phyloP scores from a whole-genome alignment of 1,139 yeast genomes.

The Sugiyamaella sp. region DNA sequence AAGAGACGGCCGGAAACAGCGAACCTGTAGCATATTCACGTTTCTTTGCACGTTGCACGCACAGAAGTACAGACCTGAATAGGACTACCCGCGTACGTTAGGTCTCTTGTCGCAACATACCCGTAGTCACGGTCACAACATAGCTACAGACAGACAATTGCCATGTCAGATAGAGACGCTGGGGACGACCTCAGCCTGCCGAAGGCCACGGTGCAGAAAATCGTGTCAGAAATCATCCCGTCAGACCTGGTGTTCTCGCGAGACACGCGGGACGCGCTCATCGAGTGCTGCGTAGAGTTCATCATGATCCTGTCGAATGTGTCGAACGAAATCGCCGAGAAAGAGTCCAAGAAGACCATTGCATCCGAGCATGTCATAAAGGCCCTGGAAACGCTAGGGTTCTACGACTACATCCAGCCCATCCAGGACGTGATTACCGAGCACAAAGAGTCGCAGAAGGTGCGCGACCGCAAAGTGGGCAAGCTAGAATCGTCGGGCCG shows the following conservation, averaged over 20 bases:
- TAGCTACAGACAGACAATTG: not conserved
- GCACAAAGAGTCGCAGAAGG: slow-evolving; percentile 79
- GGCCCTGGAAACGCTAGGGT: slow-evolving; percentile 88
- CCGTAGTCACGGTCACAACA: not conserved
- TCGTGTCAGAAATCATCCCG: slow-evolving; percentile 86
- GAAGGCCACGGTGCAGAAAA: slow-evolving; percentile 87
- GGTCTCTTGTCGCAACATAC: too few species aligned
- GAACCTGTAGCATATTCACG: too few species aligned
- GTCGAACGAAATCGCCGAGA: slow-evolving; percentile 94
- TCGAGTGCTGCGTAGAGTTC: slow-evolving; percentile 95
- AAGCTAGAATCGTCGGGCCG: slow-evolving; percentile 92
- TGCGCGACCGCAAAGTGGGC: slow-evolving; percentile 87
- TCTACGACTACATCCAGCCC: slow-evolving; percentile 79
- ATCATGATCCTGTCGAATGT: slow-evolving; percentile 93
- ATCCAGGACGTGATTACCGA: slow-evolving; percentile 80
- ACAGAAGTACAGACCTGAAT: too few species aligned
- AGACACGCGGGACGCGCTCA: slow-evolving; percentile 93
- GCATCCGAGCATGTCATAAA: slow-evolving; percentile 95
- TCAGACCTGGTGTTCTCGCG: slow-evolving; percentile 84
- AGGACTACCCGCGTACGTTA: too few species aligned
- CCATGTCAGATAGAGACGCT: slow-evolving; percentile 40
- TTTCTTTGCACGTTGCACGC: too few species aligned
- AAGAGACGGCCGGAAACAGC: too few species aligned
- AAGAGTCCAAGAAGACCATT: slow-evolving; percentile 93
- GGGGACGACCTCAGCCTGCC: slow-evolving; percentile 48